A percentile compares a stretch with the other conserved stretches of the same genome.
These are phyloP conservation scores for Saprolegnia parasitica DNA, from an alignment of 352 stramenopile genomes.

Conservation along the genomic window DNA sequence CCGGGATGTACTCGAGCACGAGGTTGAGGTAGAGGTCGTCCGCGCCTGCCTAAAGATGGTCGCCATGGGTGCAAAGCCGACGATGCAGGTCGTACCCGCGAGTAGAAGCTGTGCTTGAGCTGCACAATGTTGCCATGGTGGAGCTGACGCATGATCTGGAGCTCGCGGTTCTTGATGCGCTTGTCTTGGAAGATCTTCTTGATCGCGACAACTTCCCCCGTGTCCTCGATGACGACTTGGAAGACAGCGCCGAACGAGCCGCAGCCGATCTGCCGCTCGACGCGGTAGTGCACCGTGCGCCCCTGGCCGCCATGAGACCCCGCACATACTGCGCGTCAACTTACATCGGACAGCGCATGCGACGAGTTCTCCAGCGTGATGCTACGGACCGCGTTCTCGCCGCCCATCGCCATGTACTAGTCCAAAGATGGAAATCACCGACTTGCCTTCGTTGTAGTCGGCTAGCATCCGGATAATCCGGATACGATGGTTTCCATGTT, in stretches of 20 bases:
- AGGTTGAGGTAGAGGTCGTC: constrained; percentile 88
- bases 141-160: constrained; percentile 79
- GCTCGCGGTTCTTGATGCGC: constrained; percentile 74
- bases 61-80: neutral
- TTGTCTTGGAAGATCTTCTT: constrained; percentile 89
- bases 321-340: neutral
- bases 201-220: constrained; percentile 81
- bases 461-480: constrained; percentile 13
- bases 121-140: constrained; percentile 82
- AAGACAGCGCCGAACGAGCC: constrained; percentile 82
- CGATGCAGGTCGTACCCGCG: constrained; percentile 34
- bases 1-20: constrained; percentile 83
- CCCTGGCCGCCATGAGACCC: constrained; percentile 1
- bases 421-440: neutral
- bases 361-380: constrained; percentile 29
- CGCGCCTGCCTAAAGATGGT: constrained; percentile 13
- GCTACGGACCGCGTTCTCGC: constrained; percentile 24
- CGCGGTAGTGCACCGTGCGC: constrained; percentile 56
- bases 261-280: constrained; percentile 82
- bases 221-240: constrained; percentile 72
- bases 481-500: constrained; percentile 9
- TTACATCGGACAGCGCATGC: constrained; percentile 29
- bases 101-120: constrained; percentile 91
- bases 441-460: constrained; percentile 1
- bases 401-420: constrained; percentile 11